phyloP scores from a whole-genome alignment of 2,329 filamentous ascomycete species.

The Aschersonia sp. region DNA sequence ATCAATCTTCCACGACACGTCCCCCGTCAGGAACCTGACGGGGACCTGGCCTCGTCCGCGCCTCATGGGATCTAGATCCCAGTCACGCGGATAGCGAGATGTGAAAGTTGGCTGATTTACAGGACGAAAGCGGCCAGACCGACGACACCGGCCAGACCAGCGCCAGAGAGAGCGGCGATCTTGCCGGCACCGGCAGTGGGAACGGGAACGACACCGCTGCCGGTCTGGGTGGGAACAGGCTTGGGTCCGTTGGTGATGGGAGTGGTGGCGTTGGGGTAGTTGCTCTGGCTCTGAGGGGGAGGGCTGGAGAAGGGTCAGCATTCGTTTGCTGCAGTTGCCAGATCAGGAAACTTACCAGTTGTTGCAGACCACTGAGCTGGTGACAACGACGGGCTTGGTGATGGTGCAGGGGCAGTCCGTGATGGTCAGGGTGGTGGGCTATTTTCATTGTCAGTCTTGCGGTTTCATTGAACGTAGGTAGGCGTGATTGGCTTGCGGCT shows the following conservation, averaged over 20 bases:
- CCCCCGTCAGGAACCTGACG: constrained; percentile 15
- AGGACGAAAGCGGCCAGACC: constrained; percentile 43
- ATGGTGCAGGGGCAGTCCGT: constrained; percentile 58
- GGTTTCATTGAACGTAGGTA: not conserved
- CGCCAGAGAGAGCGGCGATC: constrained; percentile 40
- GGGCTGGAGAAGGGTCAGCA: not conserved
- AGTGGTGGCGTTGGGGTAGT: constrained; percentile 17
- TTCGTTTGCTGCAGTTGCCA: too few relatives aligned
- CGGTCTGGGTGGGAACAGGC: constrained; percentile 1
- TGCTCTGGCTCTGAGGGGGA: constrained; percentile 1
- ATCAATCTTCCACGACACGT: constrained; percentile 12
- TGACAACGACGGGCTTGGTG: constrained; percentile 41
- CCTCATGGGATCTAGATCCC: too few relatives aligned
- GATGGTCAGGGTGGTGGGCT: constrained; percentile 57
- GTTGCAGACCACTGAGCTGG: constrained; percentile 36
- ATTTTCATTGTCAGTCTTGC: not conserved
- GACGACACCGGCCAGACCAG: constrained; percentile 44
- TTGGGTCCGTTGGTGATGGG: constrained; percentile 9
- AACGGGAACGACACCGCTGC: constrained; percentile 16
- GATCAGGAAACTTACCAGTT: constrained; percentile 28
- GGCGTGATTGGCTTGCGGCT: too few relatives aligned
- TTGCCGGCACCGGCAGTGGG: constrained; percentile 42
- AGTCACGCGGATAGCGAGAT: constrained; percentile 2
- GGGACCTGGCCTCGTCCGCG: constrained; percentile 10
- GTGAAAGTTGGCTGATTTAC: constrained; percentile 31